Evolutionary conservation across 2,329 filamentous ascomycete species (phyloP).

Genomic region (Coniochaeta sp.): DNA sequence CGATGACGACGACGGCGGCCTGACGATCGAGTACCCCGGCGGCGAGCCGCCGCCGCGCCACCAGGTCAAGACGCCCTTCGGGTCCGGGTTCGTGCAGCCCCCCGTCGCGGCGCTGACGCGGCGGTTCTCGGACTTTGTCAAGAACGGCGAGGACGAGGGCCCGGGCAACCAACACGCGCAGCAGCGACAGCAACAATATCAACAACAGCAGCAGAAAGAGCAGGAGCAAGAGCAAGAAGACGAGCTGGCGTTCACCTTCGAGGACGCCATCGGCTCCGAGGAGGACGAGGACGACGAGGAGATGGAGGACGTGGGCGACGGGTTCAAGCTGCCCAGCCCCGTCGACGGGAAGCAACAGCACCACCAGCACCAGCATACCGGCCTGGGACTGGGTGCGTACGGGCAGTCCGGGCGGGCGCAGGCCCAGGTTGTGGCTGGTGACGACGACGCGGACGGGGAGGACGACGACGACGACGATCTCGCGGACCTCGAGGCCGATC

Average conservation of each 20-base stretch:
- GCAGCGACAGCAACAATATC: slow-evolving; percentile 1
- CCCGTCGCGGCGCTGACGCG: slow-evolving; percentile 23
- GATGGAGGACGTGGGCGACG: slow-evolving; percentile 31
- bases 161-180: slow-evolving; percentile 1
- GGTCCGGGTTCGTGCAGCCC: slow-evolving; percentile 34
- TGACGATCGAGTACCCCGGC: slow-evolving; percentile 54
- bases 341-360: slow-evolving; percentile 27
- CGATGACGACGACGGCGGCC: slow-evolving; percentile 47
- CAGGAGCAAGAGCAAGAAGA: slow-evolving; percentile 18
- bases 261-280: slow-evolving; percentile 26
- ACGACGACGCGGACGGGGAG: slow-evolving; percentile 25
- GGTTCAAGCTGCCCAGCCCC: slow-evolving; percentile 47
- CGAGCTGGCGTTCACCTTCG: background rate
- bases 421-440: slow-evolving; percentile 1
- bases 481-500: slow-evolving; percentile 42
- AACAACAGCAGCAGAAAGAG: too few relatives aligned
- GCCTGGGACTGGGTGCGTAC: background rate
- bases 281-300: slow-evolving; percentile 8
- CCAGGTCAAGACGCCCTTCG: slow-evolving; percentile 31
- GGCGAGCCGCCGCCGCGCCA: slow-evolving; percentile 30
- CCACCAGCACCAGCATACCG: slow-evolving; percentile 13
- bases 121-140: slow-evolving; percentile 46
- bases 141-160: slow-evolving; percentile 30
- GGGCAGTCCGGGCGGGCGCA: slow-evolving; percentile 2
- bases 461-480: slow-evolving; percentile 11